These are phyloP conservation scores for Fusarium tjaetaba DNA, from an alignment of 2,329 filamentous ascomycete genomes.

Conservation along the genomic window DNA sequence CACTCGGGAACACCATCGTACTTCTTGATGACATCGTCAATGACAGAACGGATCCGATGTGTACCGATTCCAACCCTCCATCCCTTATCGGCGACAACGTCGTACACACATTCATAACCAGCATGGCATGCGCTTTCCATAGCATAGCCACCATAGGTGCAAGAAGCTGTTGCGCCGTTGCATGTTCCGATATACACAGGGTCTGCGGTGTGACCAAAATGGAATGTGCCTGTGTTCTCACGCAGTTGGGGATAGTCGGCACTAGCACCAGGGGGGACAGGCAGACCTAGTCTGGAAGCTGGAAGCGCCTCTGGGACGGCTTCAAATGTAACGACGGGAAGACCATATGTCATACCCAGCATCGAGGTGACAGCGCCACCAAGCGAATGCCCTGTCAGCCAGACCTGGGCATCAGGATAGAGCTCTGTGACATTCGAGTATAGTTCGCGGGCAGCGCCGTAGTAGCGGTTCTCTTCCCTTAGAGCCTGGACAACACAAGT, in stretches of 20 bases:
- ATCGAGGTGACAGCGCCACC: slow-evolving; percentile 91
- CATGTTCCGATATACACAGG: slow-evolving; percentile 94
- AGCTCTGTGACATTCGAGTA: slow-evolving; percentile 92
- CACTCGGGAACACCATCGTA: slow-evolving; percentile 86
- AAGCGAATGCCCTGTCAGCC: slow-evolving; percentile 92
- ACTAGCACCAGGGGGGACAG: slow-evolving; percentile 81
- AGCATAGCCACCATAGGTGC: slow-evolving; percentile 91
- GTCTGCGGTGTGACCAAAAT: slow-evolving; percentile 96
- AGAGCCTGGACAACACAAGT: slow-evolving; percentile 85
- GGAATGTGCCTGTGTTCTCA: slow-evolving; percentile 79
- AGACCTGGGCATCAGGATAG: slow-evolving; percentile 85
- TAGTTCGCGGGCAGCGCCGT: slow-evolving; percentile 86
- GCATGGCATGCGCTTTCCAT: slow-evolving; percentile 94
- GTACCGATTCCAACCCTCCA: slow-evolving; percentile 93
- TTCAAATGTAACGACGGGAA: slow-evolving; percentile 92
- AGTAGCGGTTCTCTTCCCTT: slow-evolving; percentile 87
- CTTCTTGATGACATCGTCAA: slow-evolving; percentile 83
- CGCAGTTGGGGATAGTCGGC: slow-evolving; percentile 76
- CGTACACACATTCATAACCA: slow-evolving; percentile 87
- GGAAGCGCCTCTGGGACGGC: slow-evolving; percentile 91
- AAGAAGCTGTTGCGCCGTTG: slow-evolving; percentile 88
- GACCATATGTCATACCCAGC: slow-evolving; percentile 87
- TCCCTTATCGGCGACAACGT: slow-evolving; percentile 89
- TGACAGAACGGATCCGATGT: slow-evolving; percentile 89
- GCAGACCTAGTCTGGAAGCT: slow-evolving; percentile 84